Percentiles rank a stretch among this genome's conserved stretches.
Evolutionary conservation across 495 filamentous ascomycete genomes (phyloP).

Genomic region (Trypethelium eluteriae): DNA sequence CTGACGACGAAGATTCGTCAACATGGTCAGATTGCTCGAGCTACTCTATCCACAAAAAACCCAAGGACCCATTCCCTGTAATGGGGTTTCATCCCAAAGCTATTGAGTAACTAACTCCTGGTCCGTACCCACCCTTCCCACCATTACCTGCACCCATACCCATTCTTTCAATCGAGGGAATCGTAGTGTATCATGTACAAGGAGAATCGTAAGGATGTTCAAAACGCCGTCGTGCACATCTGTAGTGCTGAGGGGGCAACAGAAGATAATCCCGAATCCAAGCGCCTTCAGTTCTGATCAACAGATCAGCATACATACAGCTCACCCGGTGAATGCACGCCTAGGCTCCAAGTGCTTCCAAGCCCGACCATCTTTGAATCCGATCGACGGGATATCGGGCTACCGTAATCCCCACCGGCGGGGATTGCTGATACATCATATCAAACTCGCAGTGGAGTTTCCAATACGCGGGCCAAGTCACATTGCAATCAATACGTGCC

Average conservation of each 20-base stretch:
- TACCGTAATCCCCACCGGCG: neutral
- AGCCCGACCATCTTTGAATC: neutral
- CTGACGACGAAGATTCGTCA: no score
- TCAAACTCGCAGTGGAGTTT: neutral
- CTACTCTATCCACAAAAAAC: no score
- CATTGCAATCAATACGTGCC: neutral
- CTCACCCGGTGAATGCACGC: neutral
- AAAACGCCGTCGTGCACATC: neutral
- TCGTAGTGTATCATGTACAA: neutral
- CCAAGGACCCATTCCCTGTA: neutral
- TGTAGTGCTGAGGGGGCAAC: neutral
- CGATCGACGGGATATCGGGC: neutral
- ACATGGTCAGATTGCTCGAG: no score
- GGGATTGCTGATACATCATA: neutral
- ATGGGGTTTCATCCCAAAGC: no score
- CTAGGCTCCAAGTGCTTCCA: neutral
- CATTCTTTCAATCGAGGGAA: neutral
- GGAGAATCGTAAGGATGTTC: conserved; percentile 4
- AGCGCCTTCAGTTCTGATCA: neutral
- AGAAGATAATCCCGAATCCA: neutral
- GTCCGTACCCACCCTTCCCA: neutral
- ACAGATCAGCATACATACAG: neutral
- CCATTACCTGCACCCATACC: neutral
- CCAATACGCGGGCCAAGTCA: neutral
- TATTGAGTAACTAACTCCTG: neutral